Conservation (phyloP, 2,329 filamentous ascomycete species). For the Xylaria sp. region DNA sequence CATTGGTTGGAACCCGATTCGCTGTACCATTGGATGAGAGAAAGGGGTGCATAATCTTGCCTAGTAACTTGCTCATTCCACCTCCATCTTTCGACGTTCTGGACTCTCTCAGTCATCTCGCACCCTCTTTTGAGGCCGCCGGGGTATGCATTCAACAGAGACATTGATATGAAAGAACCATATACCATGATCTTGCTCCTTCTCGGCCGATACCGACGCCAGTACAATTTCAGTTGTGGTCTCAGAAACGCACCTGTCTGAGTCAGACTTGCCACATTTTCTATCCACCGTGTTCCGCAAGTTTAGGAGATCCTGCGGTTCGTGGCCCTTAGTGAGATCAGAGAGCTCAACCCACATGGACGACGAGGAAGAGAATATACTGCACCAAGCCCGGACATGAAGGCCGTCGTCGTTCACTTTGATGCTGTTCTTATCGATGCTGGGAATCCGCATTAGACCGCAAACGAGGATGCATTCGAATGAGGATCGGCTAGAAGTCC, state of each 20-base stretch:
- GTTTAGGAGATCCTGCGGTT: slow-evolving; percentile 18
- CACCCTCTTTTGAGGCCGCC: slow-evolving; percentile 5
- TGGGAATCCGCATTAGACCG: slow-evolving; percentile 21
- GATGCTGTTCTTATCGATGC: slow-evolving; percentile 21
- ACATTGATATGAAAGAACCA: slow-evolving; percentile 12
- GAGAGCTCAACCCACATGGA: slow-evolving; percentile 21
- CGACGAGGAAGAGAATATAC: slow-evolving; percentile 12
- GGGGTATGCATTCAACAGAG: slow-evolving; percentile 17
- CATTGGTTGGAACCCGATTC: not conserved
- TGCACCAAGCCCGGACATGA: slow-evolving; percentile 21
- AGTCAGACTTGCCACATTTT: slow-evolving; percentile 18
- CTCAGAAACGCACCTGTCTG: slow-evolving; percentile 18
- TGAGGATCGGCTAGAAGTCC: slow-evolving; percentile 6
- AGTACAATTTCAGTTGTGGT: slow-evolving; percentile 19
- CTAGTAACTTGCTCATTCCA: not conserved
- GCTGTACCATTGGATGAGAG: not conserved
- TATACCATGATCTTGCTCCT: slow-evolving; percentile 8
- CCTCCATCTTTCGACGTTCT: not conserved
- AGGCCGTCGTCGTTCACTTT: slow-evolving; percentile 14
- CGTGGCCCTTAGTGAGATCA: slow-evolving; percentile 12
- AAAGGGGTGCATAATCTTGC: not conserved
- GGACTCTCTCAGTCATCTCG: not conserved
- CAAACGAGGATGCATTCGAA: slow-evolving; percentile 21
- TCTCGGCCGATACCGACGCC: slow-evolving; percentile 12
- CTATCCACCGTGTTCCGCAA: slow-evolving; percentile 21